Evolutionary conservation across 352 stramenopile species (phyloP), one percentile per base, ranked within the genome.

Genomic region (Phytophthora ramorum): DNA sequence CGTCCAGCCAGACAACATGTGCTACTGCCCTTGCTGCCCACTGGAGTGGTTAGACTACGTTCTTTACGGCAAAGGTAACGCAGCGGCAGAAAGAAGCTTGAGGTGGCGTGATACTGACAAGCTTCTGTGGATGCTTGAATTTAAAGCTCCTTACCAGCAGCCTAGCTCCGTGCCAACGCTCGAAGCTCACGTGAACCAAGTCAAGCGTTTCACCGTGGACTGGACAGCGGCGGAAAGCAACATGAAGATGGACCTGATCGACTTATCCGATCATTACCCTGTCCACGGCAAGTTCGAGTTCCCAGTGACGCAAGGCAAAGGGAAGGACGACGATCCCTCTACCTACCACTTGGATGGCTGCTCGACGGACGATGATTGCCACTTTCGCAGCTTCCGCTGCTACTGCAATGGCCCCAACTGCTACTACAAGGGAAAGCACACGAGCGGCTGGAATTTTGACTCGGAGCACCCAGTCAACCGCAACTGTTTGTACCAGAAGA

Each of bases 11-110:
- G 69, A 81, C 19, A 75, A 69, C 9, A 86, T 89, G 71, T 95
- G 87, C 67, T 95, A 83, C 49, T 95, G 87, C 44, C 75, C 87
- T 0, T 95, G 87, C 59, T 95, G 87, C 48, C 85, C 87, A 30
- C 56, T 87, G 1, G 87, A 95, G 59, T 95, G 87, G 87, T 63
- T 95, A 17, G 87, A 95, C 73, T 95, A 95, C 65, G 79, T 93
- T 26, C 73, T 95, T 1, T 90, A 88, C 38, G 85, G 78, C 19
- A 71, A 88, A 87, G 66, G 83, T 90, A 73, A 20, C 16, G 38
- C n/a, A 12, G 37, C n/a, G n/a, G n/a, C 2, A 9, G 28, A 5
- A 7, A 35, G 16, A 19, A 14, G 40, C 2, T 8, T 20, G 24
- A 14, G 16, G 16, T 34, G 5, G 8, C 30, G 54, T 52, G 12